These are phyloP conservation scores for Bryoglossum gracile DNA, from an alignment of 495 filamentous ascomycete genomes.

Conservation along the genomic window DNA sequence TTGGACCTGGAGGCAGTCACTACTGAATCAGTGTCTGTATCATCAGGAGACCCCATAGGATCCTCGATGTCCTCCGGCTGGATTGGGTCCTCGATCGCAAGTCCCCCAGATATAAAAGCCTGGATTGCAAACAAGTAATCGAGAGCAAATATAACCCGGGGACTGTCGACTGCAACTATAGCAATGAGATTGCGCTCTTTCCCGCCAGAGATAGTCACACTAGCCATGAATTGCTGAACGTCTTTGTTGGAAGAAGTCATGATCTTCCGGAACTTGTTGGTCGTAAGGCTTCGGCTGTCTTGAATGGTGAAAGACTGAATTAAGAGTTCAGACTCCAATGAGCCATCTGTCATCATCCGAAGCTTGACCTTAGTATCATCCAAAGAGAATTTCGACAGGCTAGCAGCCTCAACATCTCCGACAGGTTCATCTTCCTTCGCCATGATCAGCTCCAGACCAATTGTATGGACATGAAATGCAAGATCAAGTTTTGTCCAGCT, in stretches of 20 bases:
- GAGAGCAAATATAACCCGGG: conserved; percentile 85
- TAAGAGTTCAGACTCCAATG: conserved; percentile 85
- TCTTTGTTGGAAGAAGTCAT: conserved; percentile 94
- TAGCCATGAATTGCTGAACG: conserved; percentile 97
- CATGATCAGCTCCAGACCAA: conserved; percentile 82
- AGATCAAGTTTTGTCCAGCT: conserved; percentile 93
- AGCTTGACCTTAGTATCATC: conserved; percentile 88
- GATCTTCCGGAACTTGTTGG: conserved; percentile 94
- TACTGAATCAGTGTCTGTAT: conserved; percentile 49
- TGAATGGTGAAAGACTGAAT: conserved; percentile 92
- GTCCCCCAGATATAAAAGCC: conserved; percentile 63
- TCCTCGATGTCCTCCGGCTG: conserved; percentile 48
- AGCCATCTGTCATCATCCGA: conserved; percentile 89
- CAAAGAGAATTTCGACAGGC: conserved; percentile 86
- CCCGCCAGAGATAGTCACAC: conserved; percentile 84
- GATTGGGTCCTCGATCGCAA: conserved; percentile 52
- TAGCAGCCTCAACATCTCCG: conserved; percentile 68
- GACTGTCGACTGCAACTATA: conserved; percentile 92
- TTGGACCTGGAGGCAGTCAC: conserved; percentile 11
- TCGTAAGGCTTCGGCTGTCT: conserved; percentile 77
- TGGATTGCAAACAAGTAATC: conserved; percentile 92
- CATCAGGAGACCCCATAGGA: conserved; percentile 51
- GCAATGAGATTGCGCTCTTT: conserved; percentile 77
- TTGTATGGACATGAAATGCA: conserved; percentile 78
- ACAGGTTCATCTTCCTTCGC: conserved; percentile 67